phyloP scores from a whole-genome alignment of 768 basidiomycete genomes.

The Krasilnikovozyma curviuscula region DNA sequence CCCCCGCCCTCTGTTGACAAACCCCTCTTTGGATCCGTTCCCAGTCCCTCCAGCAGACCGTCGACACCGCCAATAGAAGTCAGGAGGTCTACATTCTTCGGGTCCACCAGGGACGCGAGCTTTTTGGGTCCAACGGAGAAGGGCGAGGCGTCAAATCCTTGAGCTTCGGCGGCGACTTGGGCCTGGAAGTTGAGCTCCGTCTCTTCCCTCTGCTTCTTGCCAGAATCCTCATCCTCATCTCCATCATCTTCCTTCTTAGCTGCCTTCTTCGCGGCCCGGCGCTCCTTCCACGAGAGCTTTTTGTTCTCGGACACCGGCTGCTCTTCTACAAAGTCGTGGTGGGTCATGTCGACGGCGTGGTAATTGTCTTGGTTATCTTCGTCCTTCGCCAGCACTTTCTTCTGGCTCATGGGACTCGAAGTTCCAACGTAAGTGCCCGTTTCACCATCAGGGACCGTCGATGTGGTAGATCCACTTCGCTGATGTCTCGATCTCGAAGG shows the following conservation, averaged over 20 bases:
- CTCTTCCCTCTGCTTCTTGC: slow-evolving; percentile 11
- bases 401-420: slow-evolving; percentile 17
- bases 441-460: not conserved
- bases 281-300: slow-evolving; percentile 1
- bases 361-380: not conserved
- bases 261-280: not conserved
- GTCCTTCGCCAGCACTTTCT: slow-evolving; percentile 11
- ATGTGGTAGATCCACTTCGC: slow-evolving; percentile 6
- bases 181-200: slow-evolving; percentile 16
- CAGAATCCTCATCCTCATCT: not conserved
- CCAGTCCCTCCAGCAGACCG: slow-evolving; percentile 51
- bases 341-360: not conserved
- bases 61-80: slow-evolving; percentile 48
- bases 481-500: slow-evolving; percentile 17
- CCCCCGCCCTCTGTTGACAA: slow-evolving; percentile 13
- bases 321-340: not conserved
- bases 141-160: slow-evolving; percentile 48
- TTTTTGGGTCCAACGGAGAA: slow-evolving; percentile 53
- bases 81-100: slow-evolving; percentile 55
- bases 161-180: slow-evolving; percentile 25
- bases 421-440: slow-evolving; percentile 2
- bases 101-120: slow-evolving; percentile 74
- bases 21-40: slow-evolving; percentile 36
- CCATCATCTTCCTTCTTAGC: not conserved
- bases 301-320: slow-evolving; percentile 6